Evolutionary conservation across 176 grass and related monocot genomes (phyloP).

Genomic region (Panicum miliaceum): DNA sequence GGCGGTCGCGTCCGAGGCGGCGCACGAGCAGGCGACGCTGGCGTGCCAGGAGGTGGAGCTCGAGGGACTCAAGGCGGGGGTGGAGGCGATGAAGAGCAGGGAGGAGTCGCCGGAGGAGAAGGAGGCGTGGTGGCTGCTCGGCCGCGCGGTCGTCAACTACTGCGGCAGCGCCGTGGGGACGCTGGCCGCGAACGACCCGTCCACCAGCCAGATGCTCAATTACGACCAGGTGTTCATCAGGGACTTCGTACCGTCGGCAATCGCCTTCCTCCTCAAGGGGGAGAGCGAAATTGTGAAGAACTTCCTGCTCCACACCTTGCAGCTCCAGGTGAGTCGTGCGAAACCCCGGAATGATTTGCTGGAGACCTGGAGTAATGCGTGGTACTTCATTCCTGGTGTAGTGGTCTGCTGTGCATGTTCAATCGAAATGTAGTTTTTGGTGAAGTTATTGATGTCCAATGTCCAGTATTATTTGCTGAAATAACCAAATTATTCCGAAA

Average conservation of each 20-base stretch:
- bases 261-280: constrained; percentile 86
- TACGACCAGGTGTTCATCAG: constrained; percentile 98
- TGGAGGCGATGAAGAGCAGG: constrained; percentile 52
- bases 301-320: constrained; percentile 95
- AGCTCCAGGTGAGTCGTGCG: constrained; percentile 67
- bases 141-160: constrained; percentile 73
- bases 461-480: background rate
- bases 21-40: constrained; percentile 34
- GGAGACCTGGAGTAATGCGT: background rate
- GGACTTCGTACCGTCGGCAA: constrained; percentile 90
- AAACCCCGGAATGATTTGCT: constrained; percentile 19
- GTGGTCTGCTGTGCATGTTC: background rate
- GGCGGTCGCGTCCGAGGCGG: constrained; percentile 26
- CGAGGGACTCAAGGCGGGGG: constrained; percentile 42
- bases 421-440: constrained; percentile 19
- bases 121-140: constrained; percentile 87
- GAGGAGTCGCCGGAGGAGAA: constrained; percentile 79
- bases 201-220: constrained; percentile 79
- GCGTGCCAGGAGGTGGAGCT: constrained; percentile 37
- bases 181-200: constrained; percentile 81
- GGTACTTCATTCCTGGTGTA: background rate
- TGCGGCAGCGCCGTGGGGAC: constrained; percentile 78
- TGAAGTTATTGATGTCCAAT: background rate
- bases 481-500: background rate
- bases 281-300: constrained; percentile 90